Evolutionary conservation across 2,329 filamentous ascomycete species (phyloP).

Genomic region (Fusarium sp.): DNA sequence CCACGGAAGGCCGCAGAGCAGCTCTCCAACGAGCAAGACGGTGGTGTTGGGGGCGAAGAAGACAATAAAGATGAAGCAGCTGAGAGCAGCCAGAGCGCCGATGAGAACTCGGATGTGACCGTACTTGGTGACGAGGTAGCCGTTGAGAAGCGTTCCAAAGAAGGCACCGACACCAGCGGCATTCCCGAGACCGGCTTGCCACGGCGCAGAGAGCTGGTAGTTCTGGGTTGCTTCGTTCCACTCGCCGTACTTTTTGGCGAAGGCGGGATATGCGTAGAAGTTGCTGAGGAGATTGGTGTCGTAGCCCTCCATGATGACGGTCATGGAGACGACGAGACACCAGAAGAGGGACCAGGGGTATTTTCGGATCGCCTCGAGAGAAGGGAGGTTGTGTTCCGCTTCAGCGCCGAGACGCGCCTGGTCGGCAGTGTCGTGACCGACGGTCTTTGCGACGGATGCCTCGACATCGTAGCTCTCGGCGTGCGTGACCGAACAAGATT

Average conservation of each 20-base stretch:
- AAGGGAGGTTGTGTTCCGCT: constrained; percentile 42
- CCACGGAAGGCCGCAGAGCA: constrained; percentile 59
- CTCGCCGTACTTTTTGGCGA: constrained; percentile 44
- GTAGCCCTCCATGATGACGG: constrained; percentile 57
- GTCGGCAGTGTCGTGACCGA: constrained; percentile 17
- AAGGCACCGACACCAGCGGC: constrained; percentile 58
- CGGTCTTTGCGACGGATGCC: background rate
- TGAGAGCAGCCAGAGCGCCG: constrained; percentile 50
- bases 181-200: constrained; percentile 60
- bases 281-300: constrained; percentile 50
- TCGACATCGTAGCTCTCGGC: constrained; percentile 21
- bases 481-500: constrained; percentile 16
- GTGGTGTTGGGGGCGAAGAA: constrained; percentile 55
- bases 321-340: constrained; percentile 49
- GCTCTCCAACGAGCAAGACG: constrained; percentile 53
- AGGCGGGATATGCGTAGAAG: constrained; percentile 50
- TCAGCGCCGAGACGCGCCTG: constrained; percentile 27
- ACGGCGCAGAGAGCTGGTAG: constrained; percentile 56
- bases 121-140: constrained; percentile 54
- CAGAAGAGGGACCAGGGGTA: constrained; percentile 52
- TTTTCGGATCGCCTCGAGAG: constrained; percentile 42
- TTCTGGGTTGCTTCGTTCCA: constrained; percentile 39
- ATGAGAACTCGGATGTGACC: constrained; percentile 58
- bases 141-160: constrained; percentile 58
- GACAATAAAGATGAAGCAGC: constrained; percentile 56